Base-by-base conservation (phyloP, 169 alveolate species). In the Plasmodium ovale region DNA sequence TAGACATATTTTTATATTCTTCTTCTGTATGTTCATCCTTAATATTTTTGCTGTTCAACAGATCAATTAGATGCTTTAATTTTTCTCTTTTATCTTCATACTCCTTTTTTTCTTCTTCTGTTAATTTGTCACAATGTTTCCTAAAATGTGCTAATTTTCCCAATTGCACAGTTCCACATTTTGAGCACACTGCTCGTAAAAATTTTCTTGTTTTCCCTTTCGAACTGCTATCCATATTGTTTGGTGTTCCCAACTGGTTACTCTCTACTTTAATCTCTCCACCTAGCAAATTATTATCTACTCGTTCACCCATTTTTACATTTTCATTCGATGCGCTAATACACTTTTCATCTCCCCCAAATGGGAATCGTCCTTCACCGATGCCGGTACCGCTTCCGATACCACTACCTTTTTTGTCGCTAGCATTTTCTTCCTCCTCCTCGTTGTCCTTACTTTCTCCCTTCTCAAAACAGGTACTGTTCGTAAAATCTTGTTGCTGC, bases 121-220 rank as follows among this genome's bases (percentile, higher is more conserved):
- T 68, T 70, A 94, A 56, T 19, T 87, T 56, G 23, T 94, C 96
- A 62, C 96, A 94, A 87, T 93, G 96, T 19, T 94, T 72, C 35
- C 96, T 79, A 27, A 88, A 73, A 70, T 94, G 96, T 9, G 94
- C 92, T n/a, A 85, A 59, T 49, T 92, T 89, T 25, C 93, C 94
- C 16, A 92, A 58, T 21, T 72, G 79, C 7, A 85, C 89, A 1
- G 85, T 68, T 6, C 87, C 64, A 67, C 96, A 94, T 54, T 92
- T 89, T 19, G 95, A 73, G 62, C 96, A 94, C 10, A 89, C 94
- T 10, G 95, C 91, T 84, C 92, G 87, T 65, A 73, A 72, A 62
- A 87, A 72, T 21, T 67, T 21, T 58, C 88, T 71, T 14, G 89
- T 53, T 74, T 72, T 72, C n/a, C 85, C 74, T 33, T 72, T 72